Evolutionary conservation across 2,329 filamentous ascomycete genomes (phyloP).

Genomic region (Graphilbum sp.): DNA sequence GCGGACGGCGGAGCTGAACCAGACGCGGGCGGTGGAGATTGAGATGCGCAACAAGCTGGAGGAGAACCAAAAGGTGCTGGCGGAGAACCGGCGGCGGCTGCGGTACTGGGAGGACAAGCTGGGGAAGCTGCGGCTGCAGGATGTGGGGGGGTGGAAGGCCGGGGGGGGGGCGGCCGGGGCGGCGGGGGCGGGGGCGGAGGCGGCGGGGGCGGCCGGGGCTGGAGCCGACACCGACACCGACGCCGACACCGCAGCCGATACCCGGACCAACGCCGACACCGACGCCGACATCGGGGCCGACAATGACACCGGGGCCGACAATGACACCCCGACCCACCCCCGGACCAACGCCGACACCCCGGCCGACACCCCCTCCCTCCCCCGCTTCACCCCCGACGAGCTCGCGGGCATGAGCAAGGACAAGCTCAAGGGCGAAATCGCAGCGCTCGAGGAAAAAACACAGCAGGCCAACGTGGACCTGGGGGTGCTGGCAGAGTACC

Average conservation of each 20-base stretch:
- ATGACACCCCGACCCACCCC: no score
- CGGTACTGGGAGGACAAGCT: constrained; percentile 85
- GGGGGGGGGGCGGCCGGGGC: constrained; percentile 1
- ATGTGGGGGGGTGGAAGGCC: constrained; percentile 49
- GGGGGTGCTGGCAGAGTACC: constrained; percentile 42
- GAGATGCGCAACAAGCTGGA: constrained; percentile 98
- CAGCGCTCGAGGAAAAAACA: constrained; percentile 49
- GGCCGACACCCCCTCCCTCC: neutral
- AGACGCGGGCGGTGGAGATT: constrained; percentile 77
- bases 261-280: neutral
- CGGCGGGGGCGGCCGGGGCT: constrained; percentile 9
- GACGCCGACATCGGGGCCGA: constrained; percentile 2
- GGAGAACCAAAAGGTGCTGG: constrained; percentile 78
- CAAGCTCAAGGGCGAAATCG: constrained; percentile 44
- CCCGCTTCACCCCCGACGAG: constrained; percentile 52
- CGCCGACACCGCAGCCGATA: neutral
- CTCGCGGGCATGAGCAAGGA: constrained; percentile 49
- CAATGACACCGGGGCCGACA: neutral
- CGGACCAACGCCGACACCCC: neutral
- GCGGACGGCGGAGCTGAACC: constrained; percentile 72
- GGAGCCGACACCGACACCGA: neutral
- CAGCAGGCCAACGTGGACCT: constrained; percentile 80
- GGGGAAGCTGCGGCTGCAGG: constrained; percentile 66
- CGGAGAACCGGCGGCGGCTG: constrained; percentile 71
- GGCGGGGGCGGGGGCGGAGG: constrained; percentile 11